These are phyloP conservation scores for Dothistroma septosporum DNA, from an alignment of 2,329 filamentous ascomycete species.

Conservation along the genomic window DNA sequence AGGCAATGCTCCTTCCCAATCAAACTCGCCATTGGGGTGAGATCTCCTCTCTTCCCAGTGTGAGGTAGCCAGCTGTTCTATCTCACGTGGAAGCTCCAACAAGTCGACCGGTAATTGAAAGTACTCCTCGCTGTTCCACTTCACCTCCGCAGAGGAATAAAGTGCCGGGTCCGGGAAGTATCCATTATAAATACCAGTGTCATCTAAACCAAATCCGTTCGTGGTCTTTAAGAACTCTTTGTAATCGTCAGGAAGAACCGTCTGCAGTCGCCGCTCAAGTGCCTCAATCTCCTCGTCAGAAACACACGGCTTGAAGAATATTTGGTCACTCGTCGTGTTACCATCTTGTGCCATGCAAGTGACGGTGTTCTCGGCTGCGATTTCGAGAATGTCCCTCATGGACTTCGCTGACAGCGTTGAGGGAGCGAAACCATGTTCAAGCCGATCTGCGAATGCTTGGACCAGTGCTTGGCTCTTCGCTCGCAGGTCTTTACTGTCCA, in stretches of 20 bases:
- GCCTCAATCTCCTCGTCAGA: conserved; percentile 2
- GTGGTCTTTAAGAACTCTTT: conserved; percentile 11
- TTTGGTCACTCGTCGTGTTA: neutral
- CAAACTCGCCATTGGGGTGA: neutral
- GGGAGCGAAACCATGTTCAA: neutral
- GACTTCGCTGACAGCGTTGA: conserved; percentile 2
- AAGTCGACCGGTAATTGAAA: conserved; percentile 13
- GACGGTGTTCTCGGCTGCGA: conserved; percentile 2
- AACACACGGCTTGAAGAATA: neutral
- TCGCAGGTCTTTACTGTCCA: neutral
- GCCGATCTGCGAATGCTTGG: neutral
- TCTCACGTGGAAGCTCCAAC: conserved; percentile 6
- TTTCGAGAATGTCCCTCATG: conserved; percentile 6
- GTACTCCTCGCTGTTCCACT: conserved; percentile 9
- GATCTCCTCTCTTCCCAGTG: neutral
- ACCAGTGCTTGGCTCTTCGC: neutral
- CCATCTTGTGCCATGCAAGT: neutral
- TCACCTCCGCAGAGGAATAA: neutral
- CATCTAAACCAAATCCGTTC: conserved; percentile 8
- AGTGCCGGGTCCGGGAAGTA: neutral
- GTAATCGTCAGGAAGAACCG: conserved; percentile 9
- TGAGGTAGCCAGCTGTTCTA: neutral
- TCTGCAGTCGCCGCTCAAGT: conserved; percentile 1
- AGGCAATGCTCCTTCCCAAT: conserved; percentile 9
- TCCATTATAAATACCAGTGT: conserved; percentile 10